A percentile compares a stretch with the other conserved stretches of the same genome.
phyloP scores from a whole-genome alignment of 2,329 filamentous ascomycete genomes.

The Geosmithia morbida region DNA sequence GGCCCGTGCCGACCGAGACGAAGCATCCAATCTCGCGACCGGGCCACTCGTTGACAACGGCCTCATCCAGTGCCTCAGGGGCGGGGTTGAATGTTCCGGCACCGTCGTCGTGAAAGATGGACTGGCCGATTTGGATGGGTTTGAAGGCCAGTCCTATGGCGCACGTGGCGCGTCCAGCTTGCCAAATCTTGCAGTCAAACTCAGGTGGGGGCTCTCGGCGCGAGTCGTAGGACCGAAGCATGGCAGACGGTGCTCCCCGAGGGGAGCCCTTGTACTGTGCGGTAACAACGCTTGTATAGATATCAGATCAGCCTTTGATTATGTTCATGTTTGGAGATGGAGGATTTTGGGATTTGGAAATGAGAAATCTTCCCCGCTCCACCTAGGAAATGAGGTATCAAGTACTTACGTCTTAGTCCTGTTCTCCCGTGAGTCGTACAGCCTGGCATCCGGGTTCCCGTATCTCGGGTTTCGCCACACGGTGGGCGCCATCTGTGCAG shows the following conservation, averaged over 20 bases:
- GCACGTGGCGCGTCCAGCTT: slow-evolving; percentile 87
- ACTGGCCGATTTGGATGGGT: slow-evolving; percentile 85
- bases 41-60: slow-evolving; percentile 85
- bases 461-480: slow-evolving; percentile 37
- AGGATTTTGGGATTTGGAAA: too few species aligned
- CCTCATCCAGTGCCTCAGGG: slow-evolving; percentile 76
- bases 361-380: too few species aligned
- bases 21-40: slow-evolving; percentile 87
- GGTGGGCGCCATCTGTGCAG: slow-evolving; percentile 39
- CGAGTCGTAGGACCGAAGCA: slow-evolving; percentile 91
- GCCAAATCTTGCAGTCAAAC: slow-evolving; percentile 91
- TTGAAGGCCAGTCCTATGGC: slow-evolving; percentile 92
- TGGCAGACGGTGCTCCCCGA: slow-evolving; percentile 49
- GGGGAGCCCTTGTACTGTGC: slow-evolving; percentile 78
- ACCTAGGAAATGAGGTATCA: too few species aligned
- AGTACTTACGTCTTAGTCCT: slow-evolving; percentile 76
- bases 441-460: slow-evolving; percentile 69
- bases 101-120: slow-evolving; percentile 87
- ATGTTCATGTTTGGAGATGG: too few species aligned
- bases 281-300: slow-evolving; percentile 65
- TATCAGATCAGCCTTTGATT: slow-evolving; percentile 11
- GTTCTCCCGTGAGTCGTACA: slow-evolving; percentile 80
- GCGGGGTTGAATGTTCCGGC: slow-evolving; percentile 84
- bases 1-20: slow-evolving; percentile 87
- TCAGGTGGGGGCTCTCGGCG: slow-evolving; percentile 81